Percentiles rank a stretch among this genome's conserved stretches.
Conservation (phyloP, 2,329 filamentous ascomycete species). For the Chalaropsis ovoidea region DNA sequence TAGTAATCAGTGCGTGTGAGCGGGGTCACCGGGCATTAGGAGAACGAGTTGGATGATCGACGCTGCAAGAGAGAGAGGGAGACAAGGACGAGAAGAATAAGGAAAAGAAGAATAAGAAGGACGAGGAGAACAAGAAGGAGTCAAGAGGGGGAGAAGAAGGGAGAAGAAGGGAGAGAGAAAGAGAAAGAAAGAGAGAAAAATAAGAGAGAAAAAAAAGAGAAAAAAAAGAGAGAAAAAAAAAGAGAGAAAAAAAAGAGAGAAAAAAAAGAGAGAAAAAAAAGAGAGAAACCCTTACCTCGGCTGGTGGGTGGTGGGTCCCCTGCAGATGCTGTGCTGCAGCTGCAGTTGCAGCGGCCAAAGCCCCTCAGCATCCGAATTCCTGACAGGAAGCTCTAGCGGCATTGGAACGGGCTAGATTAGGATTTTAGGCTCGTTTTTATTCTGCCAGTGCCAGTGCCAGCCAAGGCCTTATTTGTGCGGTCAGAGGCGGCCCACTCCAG, state of each 20-base stretch:
- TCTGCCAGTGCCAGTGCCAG: neutral
- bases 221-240: neutral
- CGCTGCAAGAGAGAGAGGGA: neutral
- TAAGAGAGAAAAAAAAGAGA: neutral
- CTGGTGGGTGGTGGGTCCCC: neutral
- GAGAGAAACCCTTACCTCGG: neutral
- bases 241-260: neutral
- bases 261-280: too few species aligned
- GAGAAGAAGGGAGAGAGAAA: too few species aligned
- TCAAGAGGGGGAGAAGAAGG: neutral
- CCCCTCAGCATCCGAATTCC: slow-evolving; percentile 4
- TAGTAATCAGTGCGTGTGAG: neutral
- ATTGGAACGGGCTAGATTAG: slow-evolving; percentile 8
- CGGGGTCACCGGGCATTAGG: neutral
- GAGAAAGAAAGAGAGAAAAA: too few species aligned
- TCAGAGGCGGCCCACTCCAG: too few species aligned
- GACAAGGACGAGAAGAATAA: neutral
- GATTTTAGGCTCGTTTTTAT: neutral
- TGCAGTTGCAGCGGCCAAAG: slow-evolving; percentile 8
- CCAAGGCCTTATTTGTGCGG: neutral
- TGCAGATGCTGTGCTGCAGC: neutral
- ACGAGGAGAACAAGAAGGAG: neutral
- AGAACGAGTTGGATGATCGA: slow-evolving; percentile 1
- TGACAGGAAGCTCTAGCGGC: slow-evolving; percentile 6
- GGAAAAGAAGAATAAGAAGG: neutral